Conservation (phyloP, 495 filamentous ascomycete species). For the Choiromyces venosus region DNA sequence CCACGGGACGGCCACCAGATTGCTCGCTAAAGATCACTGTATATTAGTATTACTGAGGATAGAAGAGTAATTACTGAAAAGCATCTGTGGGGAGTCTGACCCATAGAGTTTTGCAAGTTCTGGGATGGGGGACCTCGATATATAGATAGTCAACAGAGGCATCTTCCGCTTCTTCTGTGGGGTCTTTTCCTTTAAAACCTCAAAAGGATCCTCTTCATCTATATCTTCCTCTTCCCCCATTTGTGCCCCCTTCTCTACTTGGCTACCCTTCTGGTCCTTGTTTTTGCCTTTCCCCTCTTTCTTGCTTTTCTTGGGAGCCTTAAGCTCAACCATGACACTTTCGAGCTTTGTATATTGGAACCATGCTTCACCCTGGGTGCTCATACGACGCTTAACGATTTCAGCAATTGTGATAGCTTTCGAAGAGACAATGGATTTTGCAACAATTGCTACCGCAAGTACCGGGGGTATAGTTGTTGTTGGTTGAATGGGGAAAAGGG, state of each 20-base stretch:
- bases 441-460: slow-evolving; percentile 42
- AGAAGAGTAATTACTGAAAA: neutral
- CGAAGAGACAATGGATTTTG: slow-evolving; percentile 49
- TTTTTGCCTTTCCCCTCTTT: slow-evolving; percentile 5
- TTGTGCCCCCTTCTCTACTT: slow-evolving; percentile 1
- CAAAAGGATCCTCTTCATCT: slow-evolving; percentile 51
- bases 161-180: slow-evolving; percentile 23
- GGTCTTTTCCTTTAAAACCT: slow-evolving; percentile 46
- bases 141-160: slow-evolving; percentile 54
- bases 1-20: neutral
- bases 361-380: slow-evolving; percentile 50
- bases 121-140: slow-evolving; percentile 53
- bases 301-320: slow-evolving; percentile 9
- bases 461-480: neutral
- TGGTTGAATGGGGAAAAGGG: slow-evolving; percentile 30
- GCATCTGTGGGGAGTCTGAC: slow-evolving; percentile 41
- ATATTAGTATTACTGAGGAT: neutral
- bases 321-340: slow-evolving; percentile 38
- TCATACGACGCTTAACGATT: slow-evolving; percentile 57
- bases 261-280: neutral
- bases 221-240: slow-evolving; percentile 36
- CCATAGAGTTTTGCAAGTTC: slow-evolving; percentile 50
- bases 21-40: neutral
- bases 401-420: slow-evolving; percentile 64
- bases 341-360: slow-evolving; percentile 58